Evolutionary conservation across 2,329 filamentous ascomycete species (phyloP), one percentile per base, ranked within the genome.

Genomic region (Microdochium paspali): DNA sequence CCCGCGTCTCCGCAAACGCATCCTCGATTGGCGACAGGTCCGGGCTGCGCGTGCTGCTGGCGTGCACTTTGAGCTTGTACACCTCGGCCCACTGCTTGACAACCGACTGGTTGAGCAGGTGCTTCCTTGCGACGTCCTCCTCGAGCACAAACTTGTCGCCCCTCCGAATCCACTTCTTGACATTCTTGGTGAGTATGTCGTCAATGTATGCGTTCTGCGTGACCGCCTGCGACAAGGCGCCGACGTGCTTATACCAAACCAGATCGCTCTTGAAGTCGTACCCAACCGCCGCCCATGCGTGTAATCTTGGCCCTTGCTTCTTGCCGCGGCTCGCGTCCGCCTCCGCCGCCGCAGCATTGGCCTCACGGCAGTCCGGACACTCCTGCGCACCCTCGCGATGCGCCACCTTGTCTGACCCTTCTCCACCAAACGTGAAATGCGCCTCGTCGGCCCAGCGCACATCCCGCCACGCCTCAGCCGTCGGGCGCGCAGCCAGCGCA

Each of bases 41-140:
- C 35, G 35, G 35, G 35, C 35, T 40, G 35, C 35, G 35, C 35
- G 35, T 40, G 35, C 35, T 40, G 35, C 35, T 40, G 15, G 35
- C 35, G 35, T 40, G 35, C n/a, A n/a, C 20, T 12, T 21, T 40
- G 13, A 40, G 35, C 35, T 40, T 40, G 35, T 40, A 40, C 35
- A 40, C 35, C 35, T 40, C 35, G 6, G 35, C 35, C 35, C 35
- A 40, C 35, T 40, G 35, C 35, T 40, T 40, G 12, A 40, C 35
- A 20, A 40, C 35, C 35, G 35, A 40, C 35, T 40, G 35, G 35
- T 40, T 40, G 35, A 40, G 35, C 35, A 40, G n/a, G 35, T 40
- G 35, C 35, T 40, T 40, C 4, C 35, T n/a, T 20, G 35, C 35
- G 18, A 40, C 18, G 35, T 40, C 35, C 35, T 40, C 35, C 35